These are phyloP conservation scores for Scytalidium lignicola DNA, from an alignment of 2,329 filamentous ascomycete genomes.

Conservation along the genomic window DNA sequence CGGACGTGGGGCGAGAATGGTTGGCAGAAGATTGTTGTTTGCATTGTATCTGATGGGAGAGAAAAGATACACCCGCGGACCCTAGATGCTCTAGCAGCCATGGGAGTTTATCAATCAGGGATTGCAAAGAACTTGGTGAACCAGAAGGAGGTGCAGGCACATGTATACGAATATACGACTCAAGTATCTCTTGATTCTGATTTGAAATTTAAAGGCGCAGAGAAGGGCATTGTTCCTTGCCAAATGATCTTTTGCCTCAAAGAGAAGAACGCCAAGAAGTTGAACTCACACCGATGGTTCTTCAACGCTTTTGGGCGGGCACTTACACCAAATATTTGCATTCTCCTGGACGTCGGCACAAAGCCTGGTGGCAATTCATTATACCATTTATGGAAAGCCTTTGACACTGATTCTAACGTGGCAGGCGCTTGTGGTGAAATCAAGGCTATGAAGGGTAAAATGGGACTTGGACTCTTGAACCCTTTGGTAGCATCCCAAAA, in stretches of 20 bases:
- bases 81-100: conserved; percentile 87
- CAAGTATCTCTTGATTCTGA: conserved; percentile 95
- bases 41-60: conserved; percentile 90
- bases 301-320: conserved; percentile 96
- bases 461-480: conserved; percentile 78
- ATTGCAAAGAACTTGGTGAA: conserved; percentile 99
- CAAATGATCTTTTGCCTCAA: conserved; percentile 99
- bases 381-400: conserved; percentile 99
- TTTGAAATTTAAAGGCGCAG: conserved; percentile 96
- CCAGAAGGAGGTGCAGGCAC: conserved; percentile 87
- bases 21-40: conserved; percentile 99
- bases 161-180: conserved; percentile 98
- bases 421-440: conserved; percentile 97
- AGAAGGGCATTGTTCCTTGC: conserved; percentile 97
- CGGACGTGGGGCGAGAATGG: conserved; percentile 95
- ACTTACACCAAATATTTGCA: conserved; percentile 93
- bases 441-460: conserved; percentile 89
- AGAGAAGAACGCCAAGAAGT: conserved; percentile 94
- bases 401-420: conserved; percentile 95
- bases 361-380: conserved; percentile 82
- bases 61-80: conserved; percentile 91
- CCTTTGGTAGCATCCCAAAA: conserved; percentile 95
- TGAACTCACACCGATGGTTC: conserved; percentile 98
- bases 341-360: conserved; percentile 93
- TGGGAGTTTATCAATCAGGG: conserved; percentile 96